Base-by-base conservation (phyloP, 2,329 filamentous ascomycete genomes). In the Rhytidhysteron rufulum region DNA sequence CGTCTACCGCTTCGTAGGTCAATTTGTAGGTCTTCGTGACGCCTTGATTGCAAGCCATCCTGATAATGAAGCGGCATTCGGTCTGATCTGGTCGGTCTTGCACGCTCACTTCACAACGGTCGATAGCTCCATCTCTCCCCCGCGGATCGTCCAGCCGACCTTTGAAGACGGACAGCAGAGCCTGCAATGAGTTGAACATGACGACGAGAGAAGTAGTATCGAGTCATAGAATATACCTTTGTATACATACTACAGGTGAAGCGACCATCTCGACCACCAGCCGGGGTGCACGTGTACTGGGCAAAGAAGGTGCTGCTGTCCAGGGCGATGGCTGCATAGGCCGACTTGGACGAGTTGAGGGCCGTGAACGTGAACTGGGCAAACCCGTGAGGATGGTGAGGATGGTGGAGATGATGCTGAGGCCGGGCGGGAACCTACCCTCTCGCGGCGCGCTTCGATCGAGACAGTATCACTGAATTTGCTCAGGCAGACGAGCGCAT, bases 401-500 rank as follows among this genome's bases (percentile, higher is more conserved):
- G n/a, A n/a, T n/a, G n/a, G n/a, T n/a, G n/a, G n/a, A n/a, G n/a
- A n/a, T 62, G n/a, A n/a, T n/a, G n/a, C n/a, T n/a, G n/a, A n/a
- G n/a, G n/a, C n/a, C n/a, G n/a, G n/a, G 46, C 36, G 41, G 24
- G 37, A 52, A 38, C 63, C 39, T 65, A 85, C 85, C 60, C 77
- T 79, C 54, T 88, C 83, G 47, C 75, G 78, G 51, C 77, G 75
- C 24, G 84, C 83, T 62, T 90, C 86, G 30, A 91, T 73, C 19
- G 80, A 85, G 16, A 91, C 85, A 33, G 84, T 79, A 52, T 91
- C 86, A 60, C 83, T 86, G 68, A 91, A 90, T 63, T 88, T 88
- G 56, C 79, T 78, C 19, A 91, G 74, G 61, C 86, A 91, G 17
- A 80, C 72, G 41, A 91, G 75, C 18, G 82, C 77, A 62, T 90